Base-by-base conservation (phyloP, 2,329 filamentous ascomycete species). In the Pseudodiploospora longispora region DNA sequence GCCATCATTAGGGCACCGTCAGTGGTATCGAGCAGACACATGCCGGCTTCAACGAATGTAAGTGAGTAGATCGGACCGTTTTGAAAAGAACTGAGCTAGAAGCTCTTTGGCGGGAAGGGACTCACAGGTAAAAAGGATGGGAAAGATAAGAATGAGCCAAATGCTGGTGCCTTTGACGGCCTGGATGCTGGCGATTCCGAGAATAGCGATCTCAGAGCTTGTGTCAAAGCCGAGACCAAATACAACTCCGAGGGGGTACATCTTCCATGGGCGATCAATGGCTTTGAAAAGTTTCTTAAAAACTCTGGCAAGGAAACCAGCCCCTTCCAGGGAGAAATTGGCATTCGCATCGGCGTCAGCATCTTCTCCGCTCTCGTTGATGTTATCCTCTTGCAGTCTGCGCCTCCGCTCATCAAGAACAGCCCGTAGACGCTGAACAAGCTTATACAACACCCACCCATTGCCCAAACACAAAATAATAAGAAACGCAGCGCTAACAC, bases 151-250 rank as follows among this genome's bases (percentile, higher is more conserved):
- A 48, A 97, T 97, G 10, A 96, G 69, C 93, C 93, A 98, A 47
- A 97, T 83, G 30, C 82, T 87, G 0, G 89, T 96, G 2, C 91
- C 91, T 48, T 85, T 75, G 0, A 88, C 82, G 0, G 85, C 90
- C 56, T 96, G 85, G 2, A 98, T 81, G 30, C 85, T 89, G 0
- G 87, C 85, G 50, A 97, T 95, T 0, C 91, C 93, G 1, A 98
- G 67, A 6, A 98, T 75, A 0, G 93, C 91, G 56, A 97, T 87
- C 62, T 98, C 91, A 6, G 87, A 95, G 35, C 86, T 94, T 0
- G 93, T 97, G 60, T 97, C 93, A 60, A 98, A 97, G 0, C 91
- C 93, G 0, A 97, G 72, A 0, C 91, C 93, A 57, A 91, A 97
- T 4, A 97, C 69, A 0, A 97, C 74, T 0, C 91, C 91, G 0